Percentiles rank a stretch among this genome's conserved stretches.
Evolutionary conservation across 257 asterid genomes (phyloP).

Genomic region (Linaria vulgaris): DNA sequence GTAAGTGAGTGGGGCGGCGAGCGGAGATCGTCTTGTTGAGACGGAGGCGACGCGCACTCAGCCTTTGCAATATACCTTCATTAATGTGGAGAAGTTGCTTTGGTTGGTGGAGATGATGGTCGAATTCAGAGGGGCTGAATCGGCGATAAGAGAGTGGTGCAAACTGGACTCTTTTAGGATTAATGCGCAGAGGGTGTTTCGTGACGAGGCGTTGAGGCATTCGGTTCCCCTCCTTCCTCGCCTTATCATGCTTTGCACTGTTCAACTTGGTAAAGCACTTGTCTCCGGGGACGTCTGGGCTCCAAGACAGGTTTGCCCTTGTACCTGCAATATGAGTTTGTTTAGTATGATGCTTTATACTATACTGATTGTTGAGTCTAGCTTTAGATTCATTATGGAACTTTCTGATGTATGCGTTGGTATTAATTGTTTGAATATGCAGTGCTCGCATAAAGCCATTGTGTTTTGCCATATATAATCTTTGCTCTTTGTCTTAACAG

Average conservation of each 20-base stretch:
- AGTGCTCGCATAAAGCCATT: background rate
- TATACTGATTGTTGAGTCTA: too few relatives aligned
- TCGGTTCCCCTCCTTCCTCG: constrained; percentile 75
- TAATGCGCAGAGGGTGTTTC: constrained; percentile 67
- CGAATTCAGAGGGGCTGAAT: constrained; percentile 87
- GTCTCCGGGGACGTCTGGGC: constrained; percentile 68
- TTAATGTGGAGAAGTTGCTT: too few relatives aligned
- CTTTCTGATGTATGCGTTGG: constrained; percentile 12
- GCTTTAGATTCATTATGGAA: background rate
- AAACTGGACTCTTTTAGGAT: constrained; percentile 68
- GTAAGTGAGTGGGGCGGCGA: constrained; percentile 80
- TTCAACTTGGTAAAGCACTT: constrained; percentile 77
- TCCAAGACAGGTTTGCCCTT: constrained; percentile 62
- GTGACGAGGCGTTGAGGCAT: constrained; percentile 76
- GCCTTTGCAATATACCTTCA: too few relatives aligned
- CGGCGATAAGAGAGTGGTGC: constrained; percentile 84
- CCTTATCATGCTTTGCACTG: constrained; percentile 76
- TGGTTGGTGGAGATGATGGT: constrained; percentile 98
- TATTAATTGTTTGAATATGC: constrained; percentile 2
- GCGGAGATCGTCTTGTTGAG: constrained; percentile 67
- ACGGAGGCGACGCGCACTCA: too few relatives aligned
- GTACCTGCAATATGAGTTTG: background rate
- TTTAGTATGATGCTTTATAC: background rate
- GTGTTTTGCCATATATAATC: background rate
- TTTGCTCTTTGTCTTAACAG: constrained; percentile 37